Conservation (phyloP, 305 asterid genomes). For the Rubia balearica region DNA sequence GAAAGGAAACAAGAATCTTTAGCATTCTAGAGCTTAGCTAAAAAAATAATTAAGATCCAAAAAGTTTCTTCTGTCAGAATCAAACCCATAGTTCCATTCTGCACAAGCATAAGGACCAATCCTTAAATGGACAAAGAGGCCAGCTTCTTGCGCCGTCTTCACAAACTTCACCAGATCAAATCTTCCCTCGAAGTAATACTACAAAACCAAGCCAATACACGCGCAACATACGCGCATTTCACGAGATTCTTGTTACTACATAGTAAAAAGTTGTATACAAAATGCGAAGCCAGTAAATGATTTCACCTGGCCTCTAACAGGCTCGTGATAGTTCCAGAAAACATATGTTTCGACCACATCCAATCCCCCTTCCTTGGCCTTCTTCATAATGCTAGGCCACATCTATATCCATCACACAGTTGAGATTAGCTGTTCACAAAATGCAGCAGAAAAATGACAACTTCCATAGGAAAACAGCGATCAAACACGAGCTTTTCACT, state of each 20-base stretch:
- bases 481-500: conserved; percentile 17
- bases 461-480: background rate
- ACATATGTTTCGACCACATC: conserved; percentile 81
- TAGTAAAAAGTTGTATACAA: too few species aligned
- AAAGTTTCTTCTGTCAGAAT: background rate
- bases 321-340: conserved; percentile 86
- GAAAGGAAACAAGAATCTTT: background rate
- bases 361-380: conserved; percentile 85
- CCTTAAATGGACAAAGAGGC: conserved; percentile 62
- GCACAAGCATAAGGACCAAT: conserved; percentile 91
- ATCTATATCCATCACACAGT: conserved; percentile 29
- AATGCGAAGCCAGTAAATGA: background rate
- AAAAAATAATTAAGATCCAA: background rate
- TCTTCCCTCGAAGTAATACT: conserved; percentile 69
- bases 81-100: conserved; percentile 93
- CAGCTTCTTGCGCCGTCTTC: conserved; percentile 70
- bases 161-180: conserved; percentile 67
- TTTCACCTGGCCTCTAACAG: conserved; percentile 60
- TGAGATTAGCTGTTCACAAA: background rate
- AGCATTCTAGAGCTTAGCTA: background rate
- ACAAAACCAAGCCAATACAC: conserved; percentile 12
- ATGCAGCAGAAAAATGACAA: background rate
- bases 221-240: background rate
- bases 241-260: background rate
- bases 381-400: conserved; percentile 61